Conservation (phyloP, 2,329 filamentous ascomycete species). For the Nothophoma quercina region DNA sequence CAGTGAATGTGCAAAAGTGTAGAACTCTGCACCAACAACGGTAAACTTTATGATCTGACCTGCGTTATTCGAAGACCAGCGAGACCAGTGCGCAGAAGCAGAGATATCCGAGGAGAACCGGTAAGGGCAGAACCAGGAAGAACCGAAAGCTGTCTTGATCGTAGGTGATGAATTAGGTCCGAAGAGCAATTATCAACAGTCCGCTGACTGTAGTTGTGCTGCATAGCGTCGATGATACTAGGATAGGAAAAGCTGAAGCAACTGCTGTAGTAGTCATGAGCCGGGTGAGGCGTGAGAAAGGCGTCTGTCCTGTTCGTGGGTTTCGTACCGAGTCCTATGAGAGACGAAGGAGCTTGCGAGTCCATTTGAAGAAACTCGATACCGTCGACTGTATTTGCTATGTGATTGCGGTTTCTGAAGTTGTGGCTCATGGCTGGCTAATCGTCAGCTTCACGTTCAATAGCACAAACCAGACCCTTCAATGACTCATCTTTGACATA, state of each 20-base stretch:
- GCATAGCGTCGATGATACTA: constrained; percentile 1
- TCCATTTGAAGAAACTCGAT: constrained; percentile 2
- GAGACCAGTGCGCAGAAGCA: neutral
- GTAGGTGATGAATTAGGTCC: too few species aligned
- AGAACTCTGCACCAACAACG: neutral
- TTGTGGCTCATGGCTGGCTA: neutral
- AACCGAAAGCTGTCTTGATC: constrained; percentile 3
- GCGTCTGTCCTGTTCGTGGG: neutral
- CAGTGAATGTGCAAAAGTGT: neutral
- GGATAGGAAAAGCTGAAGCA: constrained; percentile 9
- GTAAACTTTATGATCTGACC: neutral
- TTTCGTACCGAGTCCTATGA: neutral
- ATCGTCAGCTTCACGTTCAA: neutral
- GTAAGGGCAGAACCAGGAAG: neutral
- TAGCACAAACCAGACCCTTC: neutral
- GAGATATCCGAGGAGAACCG: neutral
- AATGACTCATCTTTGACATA: constrained; percentile 3
- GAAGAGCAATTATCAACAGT: neutral
- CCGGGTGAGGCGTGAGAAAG: constrained; percentile 1
- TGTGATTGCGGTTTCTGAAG: neutral
- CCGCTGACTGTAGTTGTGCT: neutral
- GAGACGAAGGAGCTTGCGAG: neutral
- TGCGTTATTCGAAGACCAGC: neutral
- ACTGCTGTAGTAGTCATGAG: constrained; percentile 7
- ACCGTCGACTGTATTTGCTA: neutral